Percentiles rank a stretch among this genome's conserved stretches.
Conservation (phyloP, 73 alveolate genomes). For the Tetrahymena thermophila region DNA sequence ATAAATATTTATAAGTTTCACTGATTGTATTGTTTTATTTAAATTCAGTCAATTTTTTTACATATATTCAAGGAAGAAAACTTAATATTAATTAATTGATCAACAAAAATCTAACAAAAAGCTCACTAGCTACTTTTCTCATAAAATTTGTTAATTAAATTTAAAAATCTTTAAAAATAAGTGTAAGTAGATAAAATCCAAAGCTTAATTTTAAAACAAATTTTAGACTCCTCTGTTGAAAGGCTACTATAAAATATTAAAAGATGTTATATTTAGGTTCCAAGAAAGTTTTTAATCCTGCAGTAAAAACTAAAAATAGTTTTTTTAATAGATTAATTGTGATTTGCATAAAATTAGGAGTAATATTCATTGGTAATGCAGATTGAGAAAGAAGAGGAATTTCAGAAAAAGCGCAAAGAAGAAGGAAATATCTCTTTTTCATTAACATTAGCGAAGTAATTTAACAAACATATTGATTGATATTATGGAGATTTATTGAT, state of each 20-base stretch:
- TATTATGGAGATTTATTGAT: too few relatives aligned
- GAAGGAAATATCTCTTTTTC: not conserved
- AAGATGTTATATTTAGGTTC: not conserved
- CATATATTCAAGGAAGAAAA: too few relatives aligned
- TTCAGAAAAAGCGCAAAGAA: not conserved
- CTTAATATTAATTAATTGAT: too few relatives aligned
- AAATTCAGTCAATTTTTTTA: not conserved
- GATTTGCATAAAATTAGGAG: not conserved
- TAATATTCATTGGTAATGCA: not conserved
- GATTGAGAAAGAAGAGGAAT: not conserved
- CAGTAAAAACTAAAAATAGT: not conserved
- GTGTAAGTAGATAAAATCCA: not conserved
- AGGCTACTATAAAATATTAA: too few relatives aligned
- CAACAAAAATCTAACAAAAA: not conserved
- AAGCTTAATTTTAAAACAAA: too few relatives aligned
- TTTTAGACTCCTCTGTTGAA: too few relatives aligned
- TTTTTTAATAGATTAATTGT: not conserved
- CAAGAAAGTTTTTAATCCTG: not conserved
- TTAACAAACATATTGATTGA: not conserved
- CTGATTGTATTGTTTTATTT: not conserved
- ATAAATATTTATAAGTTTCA: not conserved
- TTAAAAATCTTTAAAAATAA: too few relatives aligned
- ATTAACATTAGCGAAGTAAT: not conserved
- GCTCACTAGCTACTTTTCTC: not conserved
- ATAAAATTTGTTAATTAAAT: too few relatives aligned